Percentiles rank a stretch among this genome's conserved stretches.
Evolutionary conservation across 2,329 filamentous ascomycete species (phyloP).

Genomic region (Beauveria bassiana): DNA sequence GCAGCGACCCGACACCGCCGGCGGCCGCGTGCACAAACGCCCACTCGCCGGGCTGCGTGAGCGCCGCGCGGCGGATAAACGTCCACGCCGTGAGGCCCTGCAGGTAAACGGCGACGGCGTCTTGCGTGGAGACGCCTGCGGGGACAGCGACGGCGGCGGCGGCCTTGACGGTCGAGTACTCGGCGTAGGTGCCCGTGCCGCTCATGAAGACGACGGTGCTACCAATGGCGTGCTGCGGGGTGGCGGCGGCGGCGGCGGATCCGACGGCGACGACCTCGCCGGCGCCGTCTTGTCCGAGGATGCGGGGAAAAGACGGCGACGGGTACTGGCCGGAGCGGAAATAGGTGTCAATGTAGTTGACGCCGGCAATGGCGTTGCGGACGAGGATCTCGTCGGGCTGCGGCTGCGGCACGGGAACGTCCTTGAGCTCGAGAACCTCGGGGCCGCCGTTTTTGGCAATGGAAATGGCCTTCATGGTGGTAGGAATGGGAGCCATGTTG

Average conservation of each 20-base stretch:
- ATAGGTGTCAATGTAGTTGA: constrained; percentile 90
- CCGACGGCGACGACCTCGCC: constrained; percentile 61
- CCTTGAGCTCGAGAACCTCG: constrained; percentile 64
- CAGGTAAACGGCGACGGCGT: constrained; percentile 62
- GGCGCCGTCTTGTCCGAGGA: constrained; percentile 71
- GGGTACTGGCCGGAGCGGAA: constrained; percentile 80
- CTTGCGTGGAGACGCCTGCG: constrained; percentile 47
- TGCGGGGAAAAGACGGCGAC: constrained; percentile 58
- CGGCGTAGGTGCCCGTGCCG: constrained; percentile 40
- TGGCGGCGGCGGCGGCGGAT: constrained; percentile 37
- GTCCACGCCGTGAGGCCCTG: constrained; percentile 80
- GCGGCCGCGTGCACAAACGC: constrained; percentile 79
- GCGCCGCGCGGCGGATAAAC: constrained; percentile 66
- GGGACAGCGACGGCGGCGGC: constrained; percentile 56
- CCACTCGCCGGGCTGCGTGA: constrained; percentile 72
- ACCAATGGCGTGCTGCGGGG: constrained; percentile 52
- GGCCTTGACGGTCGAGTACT: constrained; percentile 48
- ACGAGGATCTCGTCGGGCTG: constrained; percentile 63
- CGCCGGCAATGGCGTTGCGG: constrained; percentile 69
- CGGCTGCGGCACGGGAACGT: constrained; percentile 59
- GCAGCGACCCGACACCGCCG: constrained; percentile 68
- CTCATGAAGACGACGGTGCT: constrained; percentile 65
- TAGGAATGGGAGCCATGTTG: constrained; percentile 62
- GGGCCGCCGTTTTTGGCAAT: constrained; percentile 58
- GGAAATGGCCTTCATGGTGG: constrained; percentile 62